Evolutionary conservation across 2,329 filamentous ascomycete species (phyloP).

Genomic region (Colletotrichum falcatum): DNA sequence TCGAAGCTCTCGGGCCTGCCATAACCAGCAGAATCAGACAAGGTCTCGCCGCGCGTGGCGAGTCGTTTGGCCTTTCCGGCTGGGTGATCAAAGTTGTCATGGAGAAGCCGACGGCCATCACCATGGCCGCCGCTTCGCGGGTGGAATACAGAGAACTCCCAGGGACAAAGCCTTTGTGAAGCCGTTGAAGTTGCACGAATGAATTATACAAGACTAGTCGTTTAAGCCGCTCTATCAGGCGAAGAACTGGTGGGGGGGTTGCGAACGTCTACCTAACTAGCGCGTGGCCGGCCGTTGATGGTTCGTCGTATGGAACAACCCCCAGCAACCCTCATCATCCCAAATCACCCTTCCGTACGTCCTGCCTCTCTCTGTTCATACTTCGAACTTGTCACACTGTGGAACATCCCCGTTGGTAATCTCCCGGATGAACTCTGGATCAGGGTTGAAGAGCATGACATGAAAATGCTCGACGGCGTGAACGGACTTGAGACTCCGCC

Average conservation of each 20-base stretch:
- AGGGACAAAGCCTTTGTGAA: neutral
- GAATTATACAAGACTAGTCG: neutral
- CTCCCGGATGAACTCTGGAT: conserved; percentile 73
- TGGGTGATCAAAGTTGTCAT: conserved; percentile 71
- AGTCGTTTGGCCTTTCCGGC: conserved; percentile 41
- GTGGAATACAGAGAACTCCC: conserved; percentile 62
- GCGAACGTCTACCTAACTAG: neutral
- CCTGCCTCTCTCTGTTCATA: neutral
- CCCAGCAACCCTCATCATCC: neutral
- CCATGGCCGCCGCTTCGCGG: conserved; percentile 76
- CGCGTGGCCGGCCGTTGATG: no score
- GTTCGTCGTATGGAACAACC: neutral
- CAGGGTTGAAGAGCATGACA: conserved; percentile 86
- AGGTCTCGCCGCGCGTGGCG: conserved; percentile 50
- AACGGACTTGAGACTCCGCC: conserved; percentile 85
- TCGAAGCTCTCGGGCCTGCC: conserved; percentile 69
- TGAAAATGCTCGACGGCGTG: conserved; percentile 94
- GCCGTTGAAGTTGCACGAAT: neutral
- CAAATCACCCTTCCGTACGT: neutral
- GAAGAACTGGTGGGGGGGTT: neutral
- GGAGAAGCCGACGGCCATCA: conserved; percentile 80
- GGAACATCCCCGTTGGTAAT: conserved; percentile 82
- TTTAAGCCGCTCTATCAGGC: neutral
- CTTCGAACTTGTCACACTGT: conserved; percentile 60
- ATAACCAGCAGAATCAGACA: conserved; percentile 60